These are phyloP conservation scores for Aspergillus sp. DNA, from an alignment of 2,329 filamentous ascomycete genomes.

Conservation along the genomic window DNA sequence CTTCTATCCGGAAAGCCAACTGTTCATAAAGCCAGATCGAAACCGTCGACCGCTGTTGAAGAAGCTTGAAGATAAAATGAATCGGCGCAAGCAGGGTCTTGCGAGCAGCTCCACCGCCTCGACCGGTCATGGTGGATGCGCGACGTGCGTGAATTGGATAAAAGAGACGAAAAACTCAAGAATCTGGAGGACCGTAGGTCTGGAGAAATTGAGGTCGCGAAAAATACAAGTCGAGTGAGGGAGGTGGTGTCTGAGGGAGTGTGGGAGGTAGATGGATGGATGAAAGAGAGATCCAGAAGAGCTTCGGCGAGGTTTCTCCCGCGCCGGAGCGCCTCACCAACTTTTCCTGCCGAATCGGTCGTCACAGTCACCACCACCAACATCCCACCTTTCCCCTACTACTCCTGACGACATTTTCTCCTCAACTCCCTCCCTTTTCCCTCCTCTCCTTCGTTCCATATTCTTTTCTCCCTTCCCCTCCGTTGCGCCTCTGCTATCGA, in stretches of 20 bases:
- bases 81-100: slow-evolving; percentile 73
- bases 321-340: slow-evolving; percentile 25
- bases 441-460: slow-evolving; percentile 4
- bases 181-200: not conserved
- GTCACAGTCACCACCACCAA: slow-evolving; percentile 17
- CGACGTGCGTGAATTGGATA: slow-evolving; percentile 9
- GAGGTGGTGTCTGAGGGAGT: not conserved
- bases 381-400: slow-evolving; percentile 24
- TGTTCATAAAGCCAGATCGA: slow-evolving; percentile 98
- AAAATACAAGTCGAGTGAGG: not conserved
- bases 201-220: not conserved
- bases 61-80: slow-evolving; percentile 92
- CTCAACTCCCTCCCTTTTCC: not conserved
- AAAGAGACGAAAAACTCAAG: not conserved
- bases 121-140: slow-evolving; percentile 49
- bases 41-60: slow-evolving; percentile 78
- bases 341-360: slow-evolving; percentile 27
- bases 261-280: slow-evolving; percentile 4
- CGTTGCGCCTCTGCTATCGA: slow-evolving; percentile 4
- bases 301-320: slow-evolving; percentile 12
- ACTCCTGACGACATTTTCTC: not conserved
- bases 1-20: slow-evolving; percentile 88
- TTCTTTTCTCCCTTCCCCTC: slow-evolving; percentile 1
- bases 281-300: slow-evolving; percentile 13
- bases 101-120: slow-evolving; percentile 54